Evolutionary conservation across 176 grass and related monocot genomes (phyloP), one percentile per base, ranked within the genome.

Genomic region (Carex cristatella): DNA sequence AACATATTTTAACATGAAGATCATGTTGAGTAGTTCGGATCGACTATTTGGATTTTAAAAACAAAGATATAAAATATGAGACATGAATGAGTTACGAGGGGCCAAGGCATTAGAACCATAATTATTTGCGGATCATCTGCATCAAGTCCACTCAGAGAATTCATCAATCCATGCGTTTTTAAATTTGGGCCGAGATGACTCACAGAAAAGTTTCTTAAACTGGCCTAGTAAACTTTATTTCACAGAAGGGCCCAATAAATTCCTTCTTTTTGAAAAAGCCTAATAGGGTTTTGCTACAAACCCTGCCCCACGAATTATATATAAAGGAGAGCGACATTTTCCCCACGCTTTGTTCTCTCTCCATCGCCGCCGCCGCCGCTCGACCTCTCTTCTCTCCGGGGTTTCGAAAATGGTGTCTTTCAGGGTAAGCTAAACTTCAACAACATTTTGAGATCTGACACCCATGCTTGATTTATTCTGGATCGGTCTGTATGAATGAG

Each of bases 341-440:
- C 2, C 10, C 19, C 13, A 16, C 27, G 2, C 8, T 75, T 7
- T 30, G n/a, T 14, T 7, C 2, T 57, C 28, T 58, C 53, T 82
- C 8, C 79, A 33, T 4, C 35, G 60, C 79, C 79, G 79, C 79
- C 79, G 79, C 55, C 79, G 79, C 55, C 14, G 8, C 55, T 61
- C 32, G 32, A 35, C 32, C 67, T 55, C 85, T 65, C 79, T 84
- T 66, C 79, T 81, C 79, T 72, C 40, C 40, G 46, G n/a, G 8
- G 35, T 82, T 82, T 55, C 67, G 82, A 82, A 59, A 87, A 96
- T 96, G 94, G 94, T 91, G 81, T 86, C 88, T 42, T 89, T 92
- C 82, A 94, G 88, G 94, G 94, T 97, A 90, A 92, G 84, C 8
- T 18, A 2, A 19, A 53, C 55, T 30, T 9, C 28, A 64, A 10